Percentiles rank a stretch among this genome's conserved stretches.
These are phyloP conservation scores for Diddensiella santjacobensis DNA, from an alignment of 805 yeast species.

Conservation along the genomic window DNA sequence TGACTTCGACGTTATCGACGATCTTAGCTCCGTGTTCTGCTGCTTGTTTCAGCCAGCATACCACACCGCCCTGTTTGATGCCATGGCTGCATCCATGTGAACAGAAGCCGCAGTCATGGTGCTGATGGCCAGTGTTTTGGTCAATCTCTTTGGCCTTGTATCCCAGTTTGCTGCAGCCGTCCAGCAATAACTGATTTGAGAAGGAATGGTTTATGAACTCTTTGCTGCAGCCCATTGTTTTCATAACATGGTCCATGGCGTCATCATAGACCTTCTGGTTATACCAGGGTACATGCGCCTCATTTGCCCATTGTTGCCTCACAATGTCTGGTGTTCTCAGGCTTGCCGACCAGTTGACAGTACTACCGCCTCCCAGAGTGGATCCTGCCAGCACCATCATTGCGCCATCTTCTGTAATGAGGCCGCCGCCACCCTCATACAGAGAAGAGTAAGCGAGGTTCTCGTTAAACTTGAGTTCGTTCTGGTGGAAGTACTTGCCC, in stretches of 20 bases:
- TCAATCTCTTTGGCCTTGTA: constrained; percentile 40
- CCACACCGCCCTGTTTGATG: constrained; percentile 49
- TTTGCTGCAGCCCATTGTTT: constrained; percentile 46
- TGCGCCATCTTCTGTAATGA: constrained; percentile 37
- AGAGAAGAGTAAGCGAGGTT: constrained; percentile 35
- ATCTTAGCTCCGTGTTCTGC: constrained; percentile 43
- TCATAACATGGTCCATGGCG: constrained; percentile 44
- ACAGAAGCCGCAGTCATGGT: constrained; percentile 47
- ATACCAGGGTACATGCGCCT: constrained; percentile 46
- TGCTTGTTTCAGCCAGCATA: constrained; percentile 49
- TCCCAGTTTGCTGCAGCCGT: constrained; percentile 45
- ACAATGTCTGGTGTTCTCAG: constrained; percentile 48
- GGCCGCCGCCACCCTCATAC: constrained; percentile 40
- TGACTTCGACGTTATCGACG: constrained; percentile 44
- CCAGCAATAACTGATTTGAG: constrained; percentile 42
- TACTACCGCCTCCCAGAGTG: constrained; percentile 55
- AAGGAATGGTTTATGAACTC: constrained; percentile 42
- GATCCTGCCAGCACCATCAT: constrained; percentile 45
- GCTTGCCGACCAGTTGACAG: constrained; percentile 56
- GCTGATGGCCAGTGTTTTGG: constrained; percentile 43
- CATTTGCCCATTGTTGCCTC: constrained; percentile 47
- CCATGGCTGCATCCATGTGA: constrained; percentile 50
- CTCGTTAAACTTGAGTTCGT: constrained; percentile 39
- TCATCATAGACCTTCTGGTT: constrained; percentile 41
- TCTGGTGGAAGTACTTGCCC: constrained; percentile 41